Percentiles rank a stretch among this genome's conserved stretches.
These are phyloP conservation scores for Oryza meridionalis DNA, from an alignment of 176 grass and related monocot genomes.

Conservation along the genomic window DNA sequence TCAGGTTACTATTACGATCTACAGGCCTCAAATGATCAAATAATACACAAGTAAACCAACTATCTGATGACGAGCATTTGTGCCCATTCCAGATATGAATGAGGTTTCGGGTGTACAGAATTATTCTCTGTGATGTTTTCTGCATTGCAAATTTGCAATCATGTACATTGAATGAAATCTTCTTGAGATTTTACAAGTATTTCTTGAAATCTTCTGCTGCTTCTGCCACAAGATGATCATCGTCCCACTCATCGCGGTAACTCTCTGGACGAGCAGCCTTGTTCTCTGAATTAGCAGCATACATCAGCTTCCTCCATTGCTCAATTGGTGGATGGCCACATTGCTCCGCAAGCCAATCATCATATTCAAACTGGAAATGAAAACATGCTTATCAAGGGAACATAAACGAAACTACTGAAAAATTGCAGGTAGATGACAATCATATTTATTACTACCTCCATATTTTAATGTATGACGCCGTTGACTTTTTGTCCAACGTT, in stretches of 20 bases:
- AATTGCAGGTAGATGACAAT: background rate
- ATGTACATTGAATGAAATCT: background rate
- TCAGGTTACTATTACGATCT: background rate
- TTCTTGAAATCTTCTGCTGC: slow-evolving; percentile 68
- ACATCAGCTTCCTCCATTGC: slow-evolving; percentile 87
- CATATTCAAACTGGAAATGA: slow-evolving; percentile 71
- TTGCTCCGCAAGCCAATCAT: slow-evolving; percentile 76
- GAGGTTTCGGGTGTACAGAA: background rate
- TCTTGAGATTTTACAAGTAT: slow-evolving; percentile 35
- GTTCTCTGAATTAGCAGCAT: slow-evolving; percentile 25
- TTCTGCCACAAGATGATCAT: slow-evolving; percentile 56
- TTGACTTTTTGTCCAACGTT: no score
- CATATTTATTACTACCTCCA: no score
- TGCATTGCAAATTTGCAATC: background rate
- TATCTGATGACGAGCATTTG: background rate
- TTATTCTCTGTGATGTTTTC: background rate
- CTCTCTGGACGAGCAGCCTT: slow-evolving; percentile 55
- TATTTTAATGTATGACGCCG: no score
- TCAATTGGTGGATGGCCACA: slow-evolving; percentile 54
- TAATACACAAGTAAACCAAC: background rate
- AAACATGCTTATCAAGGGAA: background rate
- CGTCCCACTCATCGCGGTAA: slow-evolving; percentile 77
- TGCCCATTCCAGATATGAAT: background rate
- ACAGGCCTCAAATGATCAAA: background rate
- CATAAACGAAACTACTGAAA: background rate